phyloP scores from a whole-genome alignment of 1,284 basidiomycete genomes.

The Rhodotorula sp. region DNA sequence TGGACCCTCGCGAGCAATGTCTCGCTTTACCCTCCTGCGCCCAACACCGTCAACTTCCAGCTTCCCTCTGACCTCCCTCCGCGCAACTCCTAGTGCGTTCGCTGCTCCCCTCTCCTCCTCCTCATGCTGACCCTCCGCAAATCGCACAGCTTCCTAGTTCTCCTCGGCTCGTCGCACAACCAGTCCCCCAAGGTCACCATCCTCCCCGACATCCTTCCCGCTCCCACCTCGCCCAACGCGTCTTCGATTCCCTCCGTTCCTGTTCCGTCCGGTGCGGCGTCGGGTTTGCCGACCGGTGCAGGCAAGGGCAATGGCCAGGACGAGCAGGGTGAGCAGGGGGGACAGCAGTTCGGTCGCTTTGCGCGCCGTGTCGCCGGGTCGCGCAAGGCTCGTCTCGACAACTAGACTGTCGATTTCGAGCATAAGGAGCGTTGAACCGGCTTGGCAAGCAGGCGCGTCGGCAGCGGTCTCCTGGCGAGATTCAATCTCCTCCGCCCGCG shows the following conservation, averaged over 20 bases:
- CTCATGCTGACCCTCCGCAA: neutral
- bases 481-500: too few species aligned
- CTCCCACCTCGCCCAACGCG: neutral
- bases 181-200: constrained; percentile 3
- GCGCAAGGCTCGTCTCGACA: constrained; percentile 7
- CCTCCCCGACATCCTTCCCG: neutral
- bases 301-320: neutral
- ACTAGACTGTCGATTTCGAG: neutral
- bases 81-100: constrained; percentile 16
- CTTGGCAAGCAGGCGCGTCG: too few species aligned
- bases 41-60: constrained; percentile 10
- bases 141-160: constrained; percentile 18
- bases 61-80: constrained; percentile 15
- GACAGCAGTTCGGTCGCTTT: neutral
- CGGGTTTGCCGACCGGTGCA: neutral
- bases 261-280: neutral
- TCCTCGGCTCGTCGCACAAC: constrained; percentile 25
- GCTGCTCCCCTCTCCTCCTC: neutral
- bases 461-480: too few species aligned
- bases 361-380: neutral
- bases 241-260: neutral
- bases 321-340: neutral
- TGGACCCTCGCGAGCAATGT: constrained; percentile 17
- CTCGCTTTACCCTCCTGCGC: constrained; percentile 9
- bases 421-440: too few species aligned